Base-by-base conservation (phyloP, 2,329 filamentous ascomycete genomes). In the Fusarium brachygibbosum region DNA sequence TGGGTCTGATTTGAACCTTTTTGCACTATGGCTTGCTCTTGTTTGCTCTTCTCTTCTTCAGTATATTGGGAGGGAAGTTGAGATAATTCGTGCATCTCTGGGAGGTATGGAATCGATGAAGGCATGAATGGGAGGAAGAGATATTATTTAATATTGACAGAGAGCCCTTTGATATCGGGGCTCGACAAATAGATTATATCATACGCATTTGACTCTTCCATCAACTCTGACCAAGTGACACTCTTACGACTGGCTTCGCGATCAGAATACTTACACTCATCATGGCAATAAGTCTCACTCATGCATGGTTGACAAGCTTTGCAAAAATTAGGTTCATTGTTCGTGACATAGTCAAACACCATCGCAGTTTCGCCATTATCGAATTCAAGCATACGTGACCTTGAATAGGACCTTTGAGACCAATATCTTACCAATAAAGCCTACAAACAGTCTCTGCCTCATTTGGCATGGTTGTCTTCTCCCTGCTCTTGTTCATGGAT, bases 1-100 rank as follows among this genome's bases (percentile, higher is more conserved):
- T 53, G 49, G 52, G 54, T 60, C 50, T 70, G 56, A 42, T 66
- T 68, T 61, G 6, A 37, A 53, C 14, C 21, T 35, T 35, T 29
- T 28, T 44, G 32, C 35, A 44, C 35, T 41, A 5, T 6, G 17
- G 29, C 31, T 59, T 34, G 31, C 8, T 64, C 23, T 25, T 25
- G n/a, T 37, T 31, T 35, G 21, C 32, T 49, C 21, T 50, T 51
- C 40, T 34, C n/a, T 48, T 37, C 46, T 38, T 29, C 25, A 29
- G 28, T n/a, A 9, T 53, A 13, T 42, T 25, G 16, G 14, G 19
- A 42, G 6, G 23, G 29, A 34, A 10, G 21, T 16, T n/a, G 32
- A 17, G 45, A 21, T 62, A 29, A 12, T 14, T 40, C 12, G 5
- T 12, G 31, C 19, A 21, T 29, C 34, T 28, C 14, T 11, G 34